A percentile compares a stretch with the other conserved stretches of the same genome.
These are phyloP conservation scores for Citrus mangshanensis DNA, from an alignment of 345 rosid genomes.

Conservation along the genomic window DNA sequence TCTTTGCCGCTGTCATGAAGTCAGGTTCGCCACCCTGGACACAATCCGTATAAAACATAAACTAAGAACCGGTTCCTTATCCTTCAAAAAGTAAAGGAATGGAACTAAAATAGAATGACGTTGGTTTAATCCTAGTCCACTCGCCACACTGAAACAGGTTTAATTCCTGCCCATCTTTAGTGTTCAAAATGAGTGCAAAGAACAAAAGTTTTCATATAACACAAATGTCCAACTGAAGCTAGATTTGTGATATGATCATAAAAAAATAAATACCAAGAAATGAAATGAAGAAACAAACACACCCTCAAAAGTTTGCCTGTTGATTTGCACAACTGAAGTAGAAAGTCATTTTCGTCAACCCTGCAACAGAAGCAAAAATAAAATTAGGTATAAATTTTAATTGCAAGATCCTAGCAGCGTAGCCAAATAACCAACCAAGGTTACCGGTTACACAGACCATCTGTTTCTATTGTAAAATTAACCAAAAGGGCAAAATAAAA, in stretches of 20 bases:
- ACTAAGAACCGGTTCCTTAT: not conserved
- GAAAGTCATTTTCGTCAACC: slow-evolving; percentile 82
- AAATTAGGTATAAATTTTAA: not conserved
- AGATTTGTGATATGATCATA: not conserved
- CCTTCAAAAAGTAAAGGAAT: not conserved
- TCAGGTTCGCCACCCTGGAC: slow-evolving; percentile 93
- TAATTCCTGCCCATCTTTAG: not conserved
- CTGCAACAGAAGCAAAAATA: slow-evolving; percentile 37
- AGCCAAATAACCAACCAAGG: not conserved
- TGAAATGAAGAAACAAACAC: slow-evolving; percentile 11
- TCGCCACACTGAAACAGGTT: not conserved
- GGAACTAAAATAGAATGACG: not conserved
- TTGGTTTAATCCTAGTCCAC: not conserved
- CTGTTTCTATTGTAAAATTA: not conserved
- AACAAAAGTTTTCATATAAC: not conserved
- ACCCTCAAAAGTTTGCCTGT: slow-evolving; percentile 88
- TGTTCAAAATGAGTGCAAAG: not conserved
- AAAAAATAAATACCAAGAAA: not conserved
- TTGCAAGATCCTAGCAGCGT: not conserved
- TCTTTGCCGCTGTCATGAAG: slow-evolving; percentile 76
- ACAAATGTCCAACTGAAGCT: not conserved
- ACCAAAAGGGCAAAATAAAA: not conserved
- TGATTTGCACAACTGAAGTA: slow-evolving; percentile 74
- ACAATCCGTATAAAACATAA: not conserved
- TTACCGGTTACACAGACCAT: not conserved